Base-by-base conservation (phyloP, 75 land plant genomes). In the Pinus taeda region DNA sequence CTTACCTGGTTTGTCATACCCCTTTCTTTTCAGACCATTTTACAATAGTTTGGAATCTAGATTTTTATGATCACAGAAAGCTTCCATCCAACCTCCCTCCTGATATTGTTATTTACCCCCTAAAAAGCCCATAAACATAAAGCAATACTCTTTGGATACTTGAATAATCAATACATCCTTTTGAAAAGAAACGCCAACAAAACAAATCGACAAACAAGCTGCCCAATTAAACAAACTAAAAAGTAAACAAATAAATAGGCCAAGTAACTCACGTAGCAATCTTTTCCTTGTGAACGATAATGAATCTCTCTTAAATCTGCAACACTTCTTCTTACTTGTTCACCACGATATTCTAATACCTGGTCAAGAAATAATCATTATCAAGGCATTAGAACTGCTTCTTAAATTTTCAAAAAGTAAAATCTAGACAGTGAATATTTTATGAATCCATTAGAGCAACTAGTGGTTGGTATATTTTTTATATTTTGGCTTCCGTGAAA, bases 311-410 rank as follows among this genome's bases (percentile, higher is more conserved):
- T 88, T 29, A 92, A 77, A 85, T 97, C 98, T 61, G 99, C 99
- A 63, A 97, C 84, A 80, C 98, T 97, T 57, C 93, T 81, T 64
- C 98, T 85, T 29, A 97, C 98, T 75, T 88, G 89, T 83, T 92
- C 98, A 58, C 99, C 99, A 57, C 98, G 91, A 73, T 97, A 97
- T 78, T 91, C 93, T 72, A 91, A 56, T 53, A 91, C 86, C 93
- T 90, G 57, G 21, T 36, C 45, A 67, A 67, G 39, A 17, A 39
- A 67, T 67, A 37, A 67, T 30, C 6, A 67, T 2, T 3, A 67
- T 39, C 39, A 49, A 1, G 55, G 55, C 55, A 49, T 49, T 49
- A 9, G 12, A 49, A 49, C 0, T 49, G 55, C 12, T 49, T 49
- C 12, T 67, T 37, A 9, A 66, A 18, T 20, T 37, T 66, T 66